These are phyloP conservation scores for Yamadazyma oceani DNA, from an alignment of 1,139 yeast genomes.

Conservation along the genomic window DNA sequence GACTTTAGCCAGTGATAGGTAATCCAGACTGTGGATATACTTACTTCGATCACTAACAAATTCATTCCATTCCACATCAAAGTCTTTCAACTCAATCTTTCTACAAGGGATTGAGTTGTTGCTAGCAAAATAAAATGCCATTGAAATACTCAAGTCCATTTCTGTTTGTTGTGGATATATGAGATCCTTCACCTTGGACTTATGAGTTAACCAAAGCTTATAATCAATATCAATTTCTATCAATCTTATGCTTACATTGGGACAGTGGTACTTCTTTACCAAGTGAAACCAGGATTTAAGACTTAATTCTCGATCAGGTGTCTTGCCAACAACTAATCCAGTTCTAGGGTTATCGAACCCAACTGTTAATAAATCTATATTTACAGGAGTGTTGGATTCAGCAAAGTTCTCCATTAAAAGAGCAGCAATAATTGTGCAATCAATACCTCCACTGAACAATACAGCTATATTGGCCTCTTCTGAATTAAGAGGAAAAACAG, in stretches of 20 bases:
- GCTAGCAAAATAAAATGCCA: conserved; percentile 92
- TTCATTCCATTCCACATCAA: conserved; percentile 20
- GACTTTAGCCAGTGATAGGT: conserved; percentile 61
- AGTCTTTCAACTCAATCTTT: conserved; percentile 16
- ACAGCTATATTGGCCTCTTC: conserved; percentile 52
- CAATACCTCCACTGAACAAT: conserved; percentile 91
- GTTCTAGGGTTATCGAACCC: conserved; percentile 93
- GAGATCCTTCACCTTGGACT: conserved; percentile 53
- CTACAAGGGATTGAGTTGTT: conserved; percentile 35
- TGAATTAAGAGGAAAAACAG: conserved; percentile 57
- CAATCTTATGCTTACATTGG: conserved; percentile 40
- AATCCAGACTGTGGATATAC: conserved; percentile 18
- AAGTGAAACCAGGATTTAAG: conserved; percentile 58
- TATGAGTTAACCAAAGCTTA: conserved; percentile 56
- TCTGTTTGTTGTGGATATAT: conserved; percentile 87
- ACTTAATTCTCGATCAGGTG: conserved; percentile 85
- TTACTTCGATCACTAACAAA: conserved; percentile 18
- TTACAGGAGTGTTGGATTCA: conserved; percentile 6
- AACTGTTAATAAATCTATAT: conserved; percentile 79
- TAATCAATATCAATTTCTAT: conserved; percentile 75
- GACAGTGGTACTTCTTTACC: conserved; percentile 33
- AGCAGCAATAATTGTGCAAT: conserved; percentile 77
- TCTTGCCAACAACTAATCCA: conserved; percentile 51
- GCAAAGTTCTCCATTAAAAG: conserved; percentile 30
- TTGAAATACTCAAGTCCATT: conserved; percentile 93